A percentile compares a stretch with the other conserved stretches of the same genome.
Evolutionary conservation across 2,329 filamentous ascomycete species (phyloP).

Genomic region (Colletotrichum spaethianum): DNA sequence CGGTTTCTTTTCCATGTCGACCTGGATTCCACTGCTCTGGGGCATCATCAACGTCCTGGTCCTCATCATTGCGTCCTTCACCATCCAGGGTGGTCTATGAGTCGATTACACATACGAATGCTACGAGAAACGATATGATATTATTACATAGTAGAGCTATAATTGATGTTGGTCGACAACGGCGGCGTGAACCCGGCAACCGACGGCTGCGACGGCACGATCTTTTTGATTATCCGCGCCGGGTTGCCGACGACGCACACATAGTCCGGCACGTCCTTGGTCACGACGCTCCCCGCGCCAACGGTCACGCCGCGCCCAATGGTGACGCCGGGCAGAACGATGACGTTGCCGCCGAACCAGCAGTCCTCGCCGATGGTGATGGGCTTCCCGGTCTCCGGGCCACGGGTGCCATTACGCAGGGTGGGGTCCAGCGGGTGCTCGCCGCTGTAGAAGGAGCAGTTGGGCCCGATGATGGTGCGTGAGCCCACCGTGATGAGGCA

Average conservation of each 20-base stretch:
- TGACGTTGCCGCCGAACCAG: conserved; percentile 82
- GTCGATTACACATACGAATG: neutral
- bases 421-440: conserved; percentile 84
- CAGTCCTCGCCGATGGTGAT: conserved; percentile 86
- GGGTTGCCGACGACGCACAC: conserved; percentile 78
- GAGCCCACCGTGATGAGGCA: conserved; percentile 81
- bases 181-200: conserved; percentile 13
- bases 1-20: conserved; percentile 91
- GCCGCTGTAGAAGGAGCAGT: conserved; percentile 80
- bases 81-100: conserved; percentile 91
- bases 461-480: conserved; percentile 84
- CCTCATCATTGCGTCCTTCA: conserved; percentile 88
- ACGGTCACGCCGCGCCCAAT: conserved; percentile 82
- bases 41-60: conserved; percentile 86
- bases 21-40: conserved; percentile 94
- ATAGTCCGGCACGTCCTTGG: conserved; percentile 78
- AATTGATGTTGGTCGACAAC: conserved; percentile 28
- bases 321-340: conserved; percentile 81
- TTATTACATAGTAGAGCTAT: conserved; percentile 37
- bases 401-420: conserved; percentile 79
- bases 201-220: conserved; percentile 48
- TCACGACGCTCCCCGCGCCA: conserved; percentile 87
- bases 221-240: conserved; percentile 68
- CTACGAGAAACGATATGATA: neutral
- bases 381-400: conserved; percentile 81